A percentile compares a stretch with the other conserved stretches of the same genome.
Evolutionary conservation across 331 rosid genomes (phyloP).

Genomic region (Spiraea crenata): DNA sequence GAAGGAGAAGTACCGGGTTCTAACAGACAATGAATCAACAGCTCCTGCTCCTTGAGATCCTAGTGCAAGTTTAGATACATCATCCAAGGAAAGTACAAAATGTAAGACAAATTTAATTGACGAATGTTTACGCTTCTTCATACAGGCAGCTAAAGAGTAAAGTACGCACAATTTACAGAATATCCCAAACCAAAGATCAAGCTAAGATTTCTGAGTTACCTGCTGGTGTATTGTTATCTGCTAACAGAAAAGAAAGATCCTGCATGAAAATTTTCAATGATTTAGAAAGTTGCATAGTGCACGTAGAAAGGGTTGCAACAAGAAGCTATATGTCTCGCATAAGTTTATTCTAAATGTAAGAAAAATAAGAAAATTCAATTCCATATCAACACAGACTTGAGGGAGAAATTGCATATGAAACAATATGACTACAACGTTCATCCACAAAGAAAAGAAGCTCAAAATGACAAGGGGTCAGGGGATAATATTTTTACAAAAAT

Average conservation of each 20-base stretch:
- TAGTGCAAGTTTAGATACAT: slow-evolving; percentile 30
- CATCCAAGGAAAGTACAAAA: slow-evolving; percentile 8
- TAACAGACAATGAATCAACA: slow-evolving; percentile 55
- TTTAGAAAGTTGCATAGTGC: slow-evolving; percentile 10
- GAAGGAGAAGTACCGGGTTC: slow-evolving; percentile 55
- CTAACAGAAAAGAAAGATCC: slow-evolving; percentile 77
- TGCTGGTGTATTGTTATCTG: slow-evolving; percentile 54
- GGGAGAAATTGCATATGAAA: background rate
- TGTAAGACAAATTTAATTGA: background rate
- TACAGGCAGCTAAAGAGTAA: slow-evolving; percentile 2
- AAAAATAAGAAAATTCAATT: background rate
- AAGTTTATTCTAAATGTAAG: background rate
- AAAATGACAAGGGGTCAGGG: background rate
- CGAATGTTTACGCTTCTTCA: background rate
- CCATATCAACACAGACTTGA: background rate
- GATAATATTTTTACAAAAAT: background rate
- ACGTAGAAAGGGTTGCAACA: background rate
- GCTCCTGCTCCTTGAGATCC: slow-evolving; percentile 51
- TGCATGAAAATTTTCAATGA: slow-evolving; percentile 33
- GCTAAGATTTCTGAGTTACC: slow-evolving; percentile 41
- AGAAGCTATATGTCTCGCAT: background rate
- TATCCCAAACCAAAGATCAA: slow-evolving; percentile 20
- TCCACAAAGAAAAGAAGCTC: background rate
- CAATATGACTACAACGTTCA: background rate
- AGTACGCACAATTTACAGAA: slow-evolving; percentile 5